Conservation (phyloP, 257 asterid species). For the Solanum okadae region DNA sequence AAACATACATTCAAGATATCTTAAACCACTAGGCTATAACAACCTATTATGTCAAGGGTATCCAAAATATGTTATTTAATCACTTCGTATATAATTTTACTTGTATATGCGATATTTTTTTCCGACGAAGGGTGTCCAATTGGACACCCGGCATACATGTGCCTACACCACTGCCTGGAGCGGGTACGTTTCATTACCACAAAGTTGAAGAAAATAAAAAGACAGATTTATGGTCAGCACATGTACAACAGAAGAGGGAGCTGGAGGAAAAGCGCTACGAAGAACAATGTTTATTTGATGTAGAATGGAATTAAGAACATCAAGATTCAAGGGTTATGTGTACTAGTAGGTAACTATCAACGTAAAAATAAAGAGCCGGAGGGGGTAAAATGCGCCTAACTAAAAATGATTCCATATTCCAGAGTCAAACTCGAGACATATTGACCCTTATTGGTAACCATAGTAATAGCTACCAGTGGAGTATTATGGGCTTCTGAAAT, state of each 20-base stretch:
- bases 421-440: accelerated
- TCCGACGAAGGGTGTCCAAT: no score
- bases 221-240: not conserved
- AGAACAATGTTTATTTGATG: not conserved
- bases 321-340: not conserved
- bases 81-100: no score
- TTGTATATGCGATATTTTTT: no score
- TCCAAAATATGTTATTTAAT: no score
- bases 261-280: not conserved
- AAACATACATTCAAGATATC: no score
- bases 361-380: not conserved
- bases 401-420: accelerated
- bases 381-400: not conserved
- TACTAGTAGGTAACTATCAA: not conserved
- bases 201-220: not conserved
- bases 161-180: not conserved
- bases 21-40: no score
- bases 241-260: not conserved
- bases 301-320: not conserved
- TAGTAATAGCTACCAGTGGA: not conserved
- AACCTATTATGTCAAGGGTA: no score
- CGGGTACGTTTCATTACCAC: not conserved
- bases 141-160: no score
- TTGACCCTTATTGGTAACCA: not conserved
- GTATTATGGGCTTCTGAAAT: not conserved